Base-by-base conservation (phyloP, 2,329 filamentous ascomycete species). In the Fusarium sp. region DNA sequence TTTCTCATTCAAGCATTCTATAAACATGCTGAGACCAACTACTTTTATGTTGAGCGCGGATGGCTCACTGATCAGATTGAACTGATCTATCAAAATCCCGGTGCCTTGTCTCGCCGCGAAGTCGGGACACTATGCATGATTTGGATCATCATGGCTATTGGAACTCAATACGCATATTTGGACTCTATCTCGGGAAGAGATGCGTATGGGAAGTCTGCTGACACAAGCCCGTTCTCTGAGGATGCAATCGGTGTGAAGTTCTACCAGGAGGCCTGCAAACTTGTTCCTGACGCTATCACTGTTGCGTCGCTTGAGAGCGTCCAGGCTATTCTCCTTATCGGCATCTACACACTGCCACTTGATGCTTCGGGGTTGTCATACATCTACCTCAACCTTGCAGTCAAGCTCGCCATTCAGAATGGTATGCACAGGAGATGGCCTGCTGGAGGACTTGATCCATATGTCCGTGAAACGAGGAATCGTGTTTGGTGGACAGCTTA, bases 321-420 rank as follows among this genome's bases (percentile, higher is more conserved):
- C 0, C 86, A 88, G 70, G 86, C 85, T 2, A 87, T 84, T 56
- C 74, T 88, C 9, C 77, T 88, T 22, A 83, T 88, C 15, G 86
- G 84, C 3, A 81, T 86, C 11, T 88, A 87, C 64, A 78, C 84
- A 3, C 75, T 88, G 7, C 85, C 86, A 0, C 77, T 87, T 1
- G 86, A 88, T 70, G 83, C 86, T 1, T 85, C 84, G 2, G 86
- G 86, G 0, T 74, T 88, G 20, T 83, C 83, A 4, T 88, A 87
- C 65, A 85, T 84, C 4, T 88, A 88, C 65, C 79, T 87, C 46
- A 85, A 84, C 8, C 73, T 88, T 14, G 84, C 84, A 3, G 77
- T 87, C 41, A 87, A 86, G 61, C 77, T 88, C 59, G 86, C 85
- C 3, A 86, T 88, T 15, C 85, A 87, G 62, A 88, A 88, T 69